phyloP scores from a whole-genome alignment of 1,284 basidiomycete species.

The Apiotrichum gamsii region DNA sequence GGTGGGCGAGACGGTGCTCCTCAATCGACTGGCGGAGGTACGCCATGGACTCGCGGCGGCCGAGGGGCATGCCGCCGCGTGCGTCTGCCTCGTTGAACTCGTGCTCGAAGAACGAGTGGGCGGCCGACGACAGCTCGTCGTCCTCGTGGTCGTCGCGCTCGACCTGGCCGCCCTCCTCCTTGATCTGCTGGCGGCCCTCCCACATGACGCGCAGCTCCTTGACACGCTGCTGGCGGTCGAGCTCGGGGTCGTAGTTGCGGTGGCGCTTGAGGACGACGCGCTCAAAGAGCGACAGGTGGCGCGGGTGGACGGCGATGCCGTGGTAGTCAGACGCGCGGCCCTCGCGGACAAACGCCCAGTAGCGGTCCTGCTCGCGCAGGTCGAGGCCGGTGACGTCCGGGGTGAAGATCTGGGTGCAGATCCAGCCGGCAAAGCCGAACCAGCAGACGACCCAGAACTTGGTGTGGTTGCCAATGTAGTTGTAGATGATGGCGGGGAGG shows the following conservation, averaged over 20 bases:
- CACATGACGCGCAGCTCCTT: conserved; percentile 51
- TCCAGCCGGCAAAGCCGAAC: conserved; percentile 52
- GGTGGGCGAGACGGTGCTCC: no score
- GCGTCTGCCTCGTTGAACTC: conserved; percentile 17
- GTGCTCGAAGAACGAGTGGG: conserved; percentile 25
- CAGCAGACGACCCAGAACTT: conserved; percentile 54
- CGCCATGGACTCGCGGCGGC: conserved; percentile 6
- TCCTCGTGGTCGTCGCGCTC: conserved; percentile 27
- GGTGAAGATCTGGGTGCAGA: conserved; percentile 50
- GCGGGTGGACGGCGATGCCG: conserved; percentile 53
- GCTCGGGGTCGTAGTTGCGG: conserved; percentile 51
- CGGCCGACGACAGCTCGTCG: conserved; percentile 24
- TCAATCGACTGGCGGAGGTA: neutral
- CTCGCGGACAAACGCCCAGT: conserved; percentile 52
- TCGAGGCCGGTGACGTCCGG: conserved; percentile 55
- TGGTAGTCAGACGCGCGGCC: conserved; percentile 52
- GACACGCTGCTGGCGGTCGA: conserved; percentile 50
- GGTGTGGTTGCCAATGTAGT: conserved; percentile 43
- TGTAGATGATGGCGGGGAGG: conserved; percentile 48
- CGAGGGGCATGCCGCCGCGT: conserved; percentile 4
- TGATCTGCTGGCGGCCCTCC: conserved; percentile 29
- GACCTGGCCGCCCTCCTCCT: conserved; percentile 19
- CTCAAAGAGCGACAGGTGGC: conserved; percentile 52
- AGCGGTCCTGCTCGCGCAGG: conserved; percentile 54
- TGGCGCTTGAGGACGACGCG: conserved; percentile 51